phyloP scores from a whole-genome alignment of 331 rosid genomes.

The Erythrophleum ivorense region DNA sequence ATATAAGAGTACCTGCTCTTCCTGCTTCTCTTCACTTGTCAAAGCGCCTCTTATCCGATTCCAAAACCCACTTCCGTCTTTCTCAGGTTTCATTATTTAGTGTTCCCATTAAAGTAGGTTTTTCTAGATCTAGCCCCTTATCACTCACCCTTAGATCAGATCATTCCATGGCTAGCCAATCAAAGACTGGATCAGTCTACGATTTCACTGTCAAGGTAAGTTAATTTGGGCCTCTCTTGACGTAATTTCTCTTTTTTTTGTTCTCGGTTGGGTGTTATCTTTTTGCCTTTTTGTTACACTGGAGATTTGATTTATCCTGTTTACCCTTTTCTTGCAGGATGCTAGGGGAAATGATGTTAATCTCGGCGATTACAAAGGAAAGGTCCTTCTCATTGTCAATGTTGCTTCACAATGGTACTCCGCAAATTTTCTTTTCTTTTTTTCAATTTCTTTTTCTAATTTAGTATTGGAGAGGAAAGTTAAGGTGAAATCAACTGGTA shows the following conservation, averaged over 20 bases:
- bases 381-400: constrained; percentile 84
- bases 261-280: neutral
- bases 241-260: neutral
- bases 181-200: constrained; percentile 59
- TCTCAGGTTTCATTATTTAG: constrained; percentile 7
- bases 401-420: constrained; percentile 96
- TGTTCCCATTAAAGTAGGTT: neutral
- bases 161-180: constrained; percentile 75
- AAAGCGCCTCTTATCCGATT: neutral
- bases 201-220: constrained; percentile 88
- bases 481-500: neutral
- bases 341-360: constrained; percentile 84
- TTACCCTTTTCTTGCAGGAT: constrained; percentile 57
- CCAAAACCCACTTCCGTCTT: neutral
- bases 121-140: constrained; percentile 3
- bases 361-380: constrained; percentile 88
- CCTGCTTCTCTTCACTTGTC: constrained; percentile 18
- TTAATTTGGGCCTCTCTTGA: neutral
- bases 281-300: neutral
- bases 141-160: constrained; percentile 42
- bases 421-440: neutral
- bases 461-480: neutral
- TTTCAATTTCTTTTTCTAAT: neutral
- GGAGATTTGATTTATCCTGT: neutral
- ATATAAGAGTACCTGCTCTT: neutral